Percentiles rank a stretch among this genome's conserved stretches.
Evolutionary conservation across 2,329 filamentous ascomycete genomes (phyloP).

Genomic region (Pseudocercospora pini-densiflorae): DNA sequence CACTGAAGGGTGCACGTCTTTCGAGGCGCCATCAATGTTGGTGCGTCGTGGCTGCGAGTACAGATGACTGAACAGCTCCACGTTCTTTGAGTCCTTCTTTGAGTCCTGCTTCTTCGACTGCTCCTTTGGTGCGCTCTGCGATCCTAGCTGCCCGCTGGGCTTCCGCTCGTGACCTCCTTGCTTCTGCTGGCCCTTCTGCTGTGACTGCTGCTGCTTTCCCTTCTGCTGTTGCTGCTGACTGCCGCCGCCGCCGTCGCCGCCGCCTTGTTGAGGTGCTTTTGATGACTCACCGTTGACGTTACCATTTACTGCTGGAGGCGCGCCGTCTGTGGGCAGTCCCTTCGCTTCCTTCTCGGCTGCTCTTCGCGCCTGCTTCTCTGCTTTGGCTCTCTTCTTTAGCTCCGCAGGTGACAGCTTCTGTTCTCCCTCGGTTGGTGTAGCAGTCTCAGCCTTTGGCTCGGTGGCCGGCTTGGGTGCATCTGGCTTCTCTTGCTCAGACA

Average conservation of each 20-base stretch:
- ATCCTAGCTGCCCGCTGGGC: slow-evolving; percentile 35
- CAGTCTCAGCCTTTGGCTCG: slow-evolving; percentile 23
- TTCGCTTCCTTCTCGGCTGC: slow-evolving; percentile 51
- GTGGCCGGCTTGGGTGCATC: slow-evolving; percentile 10
- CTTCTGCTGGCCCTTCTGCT: slow-evolving; percentile 38
- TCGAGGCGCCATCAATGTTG: slow-evolving; percentile 63
- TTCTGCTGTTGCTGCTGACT: slow-evolving; percentile 28
- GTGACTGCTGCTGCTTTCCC: slow-evolving; percentile 35
- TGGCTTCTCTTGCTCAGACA: slow-evolving; percentile 28
- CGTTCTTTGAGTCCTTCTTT: slow-evolving; percentile 68
- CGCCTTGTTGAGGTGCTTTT: slow-evolving; percentile 21
- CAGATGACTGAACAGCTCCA: slow-evolving; percentile 71
- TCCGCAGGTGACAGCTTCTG: slow-evolving; percentile 73
- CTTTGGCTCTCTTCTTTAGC: slow-evolving; percentile 86
- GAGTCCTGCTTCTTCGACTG: slow-evolving; percentile 54
- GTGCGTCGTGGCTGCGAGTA: slow-evolving; percentile 74
- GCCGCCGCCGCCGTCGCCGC: neutral
- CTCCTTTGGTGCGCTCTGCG: slow-evolving; percentile 41
- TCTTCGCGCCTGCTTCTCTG: slow-evolving; percentile 86
- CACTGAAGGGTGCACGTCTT: slow-evolving; percentile 83
- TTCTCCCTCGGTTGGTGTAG: slow-evolving; percentile 25
- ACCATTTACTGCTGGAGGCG: slow-evolving; percentile 18
- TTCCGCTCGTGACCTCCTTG: slow-evolving; percentile 27
- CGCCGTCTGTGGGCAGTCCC: slow-evolving; percentile 19
- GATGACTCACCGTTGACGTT: slow-evolving; percentile 24